Base-by-base conservation (phyloP, 345 rosid genomes). In the Carallia pectinifolia region DNA sequence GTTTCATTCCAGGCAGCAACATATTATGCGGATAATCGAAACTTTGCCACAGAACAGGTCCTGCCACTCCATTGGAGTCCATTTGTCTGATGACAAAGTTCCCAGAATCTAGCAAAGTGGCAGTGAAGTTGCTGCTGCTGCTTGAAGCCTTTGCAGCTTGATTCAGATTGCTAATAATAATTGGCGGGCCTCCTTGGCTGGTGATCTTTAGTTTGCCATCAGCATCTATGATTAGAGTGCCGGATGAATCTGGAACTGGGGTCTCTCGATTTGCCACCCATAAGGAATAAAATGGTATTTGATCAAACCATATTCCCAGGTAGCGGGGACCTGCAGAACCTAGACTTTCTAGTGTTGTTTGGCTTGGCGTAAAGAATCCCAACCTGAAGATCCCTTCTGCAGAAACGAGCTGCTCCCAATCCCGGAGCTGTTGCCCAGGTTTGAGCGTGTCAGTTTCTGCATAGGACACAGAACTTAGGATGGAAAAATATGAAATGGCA, bases 1-100 rank as follows among this genome's bases (percentile, higher is more conserved):
- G 78, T 79, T 83, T 87, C 96, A 89, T 89, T 17, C 86, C 90
- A 9, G 92, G 92, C 58, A 87, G 79, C 13, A 87, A 68, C 2
- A 74, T 70, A 55, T 79, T 85, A 10, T 81, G 79, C 6, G 90
- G 90, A 72, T 84, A 75, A 72, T 89, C 96, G 68, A 86, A 87
- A 69, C 90, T 86, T 67, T 89, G 87, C 89, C 89, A 87, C 58
- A 86, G 60, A 77, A 86, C 71, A 39, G 75, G 71, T 9, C 87
- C 88, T 5, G 69, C 2, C 29, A 58, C 65, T 62, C 86, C 82
- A 44, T 52, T 72, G 0, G 74, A 40, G 15, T 70, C 55, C 0
- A 60, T 62, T 65, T 75, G 72, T 70, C 77, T 76, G 65, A 86
- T n/a, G 15, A 83, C 84, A 7, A 86, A 75, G 79, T 83, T 87